A percentile compares a stretch with the other conserved stretches of the same genome.
Conservation (phyloP, 139 green algal genomes). For the Auxenochlorella protothecoides region DNA sequence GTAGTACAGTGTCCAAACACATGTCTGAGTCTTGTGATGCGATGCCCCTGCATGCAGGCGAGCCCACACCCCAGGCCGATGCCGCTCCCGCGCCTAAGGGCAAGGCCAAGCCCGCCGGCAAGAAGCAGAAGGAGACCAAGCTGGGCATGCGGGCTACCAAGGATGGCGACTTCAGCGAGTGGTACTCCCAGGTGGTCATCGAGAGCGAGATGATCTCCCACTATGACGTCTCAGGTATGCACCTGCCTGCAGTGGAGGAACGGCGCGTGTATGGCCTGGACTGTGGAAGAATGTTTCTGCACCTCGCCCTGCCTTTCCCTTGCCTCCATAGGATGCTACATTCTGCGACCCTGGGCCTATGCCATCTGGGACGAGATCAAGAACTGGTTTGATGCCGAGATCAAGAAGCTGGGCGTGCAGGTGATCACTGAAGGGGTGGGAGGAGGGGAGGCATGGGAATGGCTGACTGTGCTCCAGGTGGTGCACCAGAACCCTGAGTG, state of each 20-base stretch:
- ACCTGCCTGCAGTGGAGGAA: neutral
- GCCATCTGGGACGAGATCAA: constrained; percentile 79
- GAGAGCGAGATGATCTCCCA: constrained; percentile 81
- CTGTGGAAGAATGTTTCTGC: neutral
- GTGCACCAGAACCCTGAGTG: no score
- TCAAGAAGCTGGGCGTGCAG: constrained; percentile 86
- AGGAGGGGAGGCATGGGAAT: no score
- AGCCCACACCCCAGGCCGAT: no score
- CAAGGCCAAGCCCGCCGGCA: no score
- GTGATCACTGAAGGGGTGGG: neutral
- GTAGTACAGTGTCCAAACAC: no score
- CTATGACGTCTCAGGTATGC: constrained; percentile 83
- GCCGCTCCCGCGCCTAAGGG: no score
- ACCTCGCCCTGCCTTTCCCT: neutral
- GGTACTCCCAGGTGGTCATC: constrained; percentile 60
- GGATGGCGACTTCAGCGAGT: constrained; percentile 77
- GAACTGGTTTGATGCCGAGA: constrained; percentile 81
- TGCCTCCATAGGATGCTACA: constrained; percentile 78
- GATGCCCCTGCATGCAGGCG: no score
- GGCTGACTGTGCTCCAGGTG: no score
- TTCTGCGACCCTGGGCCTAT: constrained; percentile 89
- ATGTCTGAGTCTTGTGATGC: no score
- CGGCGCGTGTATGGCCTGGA: neutral
- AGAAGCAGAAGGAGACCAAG: constrained; percentile 80
- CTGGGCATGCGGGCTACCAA: constrained; percentile 77